Conservation (phyloP, 495 filamentous ascomycete genomes). For the Lepidopterella palustris region DNA sequence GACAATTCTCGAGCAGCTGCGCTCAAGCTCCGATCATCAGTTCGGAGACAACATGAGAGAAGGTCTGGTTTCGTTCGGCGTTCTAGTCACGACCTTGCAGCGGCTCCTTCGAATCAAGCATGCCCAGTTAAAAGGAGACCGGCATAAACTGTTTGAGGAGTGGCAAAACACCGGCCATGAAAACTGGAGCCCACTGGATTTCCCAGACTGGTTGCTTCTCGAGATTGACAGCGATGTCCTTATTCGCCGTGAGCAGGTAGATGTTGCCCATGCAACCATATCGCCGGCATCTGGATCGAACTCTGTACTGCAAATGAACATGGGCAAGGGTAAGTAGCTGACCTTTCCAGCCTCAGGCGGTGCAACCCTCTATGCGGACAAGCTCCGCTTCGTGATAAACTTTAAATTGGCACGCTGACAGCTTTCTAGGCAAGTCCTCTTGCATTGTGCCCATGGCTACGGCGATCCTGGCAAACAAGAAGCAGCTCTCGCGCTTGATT, state of each 20-base stretch:
- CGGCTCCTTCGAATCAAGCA: slow-evolving; percentile 36
- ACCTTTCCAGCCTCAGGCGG: neutral
- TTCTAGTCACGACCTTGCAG: slow-evolving; percentile 43
- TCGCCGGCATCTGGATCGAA: slow-evolving; percentile 41
- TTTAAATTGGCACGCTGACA: neutral
- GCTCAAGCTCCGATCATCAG: slow-evolving; percentile 30
- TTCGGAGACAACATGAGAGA: slow-evolving; percentile 44
- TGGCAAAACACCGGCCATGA: slow-evolving; percentile 38
- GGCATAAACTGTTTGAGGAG: slow-evolving; percentile 16
- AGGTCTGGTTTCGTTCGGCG: slow-evolving; percentile 40
- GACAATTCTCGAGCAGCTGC: slow-evolving; percentile 47
- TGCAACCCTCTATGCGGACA: neutral
- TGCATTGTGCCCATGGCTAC: slow-evolving; percentile 50
- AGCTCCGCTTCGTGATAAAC: neutral
- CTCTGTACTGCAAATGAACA: slow-evolving; percentile 50
- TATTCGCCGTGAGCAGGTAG: slow-evolving; percentile 46
- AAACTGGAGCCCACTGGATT: slow-evolving; percentile 44
- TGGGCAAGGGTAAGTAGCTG: slow-evolving; percentile 38
- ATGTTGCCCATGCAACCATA: slow-evolving; percentile 48
- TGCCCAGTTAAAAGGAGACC: slow-evolving; percentile 22
- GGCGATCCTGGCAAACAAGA: slow-evolving; percentile 43
- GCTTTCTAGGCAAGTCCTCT: slow-evolving; percentile 38
- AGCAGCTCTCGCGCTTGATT: slow-evolving; percentile 43
- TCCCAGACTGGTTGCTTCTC: slow-evolving; percentile 51
- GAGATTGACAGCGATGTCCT: slow-evolving; percentile 53